Conservation (phyloP, 2,329 filamentous ascomycete species). For the Epicoccum nigrum region DNA sequence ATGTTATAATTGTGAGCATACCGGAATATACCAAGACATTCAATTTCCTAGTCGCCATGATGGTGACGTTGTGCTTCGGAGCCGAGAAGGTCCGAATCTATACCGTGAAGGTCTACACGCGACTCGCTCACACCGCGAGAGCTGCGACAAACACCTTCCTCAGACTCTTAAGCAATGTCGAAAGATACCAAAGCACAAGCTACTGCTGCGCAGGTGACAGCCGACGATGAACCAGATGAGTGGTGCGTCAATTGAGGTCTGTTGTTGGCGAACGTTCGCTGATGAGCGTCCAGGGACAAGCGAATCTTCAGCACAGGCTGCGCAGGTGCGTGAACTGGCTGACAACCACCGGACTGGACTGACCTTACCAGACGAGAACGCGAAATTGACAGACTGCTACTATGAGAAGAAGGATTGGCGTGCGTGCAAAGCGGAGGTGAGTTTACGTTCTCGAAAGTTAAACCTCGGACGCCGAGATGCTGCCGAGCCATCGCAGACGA, state of each 20-base stretch:
- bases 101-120: conserved; percentile 24
- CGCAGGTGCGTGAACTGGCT: conserved; percentile 64
- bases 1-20: conserved; percentile 47
- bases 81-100: conserved; percentile 37
- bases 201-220: conserved; percentile 52
- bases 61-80: conserved; percentile 34
- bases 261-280: conserved; percentile 4
- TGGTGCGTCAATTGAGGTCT: conserved; percentile 67
- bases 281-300: conserved; percentile 75
- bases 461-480: conserved; percentile 30
- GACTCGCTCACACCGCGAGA: conserved; percentile 9
- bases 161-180: conserved; percentile 56
- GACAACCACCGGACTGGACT: neutral
- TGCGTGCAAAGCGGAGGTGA: conserved; percentile 83
- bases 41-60: conserved; percentile 72
- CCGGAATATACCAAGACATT: conserved; percentile 95
- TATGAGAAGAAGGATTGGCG: conserved; percentile 97
- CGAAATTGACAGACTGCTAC: conserved; percentile 92
- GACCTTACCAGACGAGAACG: conserved; percentile 73
- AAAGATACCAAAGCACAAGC: conserved; percentile 57
- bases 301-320: conserved; percentile 97
- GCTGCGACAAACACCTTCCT: conserved; percentile 9
- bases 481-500: conserved; percentile 29
- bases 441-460: conserved; percentile 42
- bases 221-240: conserved; percentile 91